phyloP scores from a whole-genome alignment of 768 basidiomycete genomes.

The Suillus cothurnatus region DNA sequence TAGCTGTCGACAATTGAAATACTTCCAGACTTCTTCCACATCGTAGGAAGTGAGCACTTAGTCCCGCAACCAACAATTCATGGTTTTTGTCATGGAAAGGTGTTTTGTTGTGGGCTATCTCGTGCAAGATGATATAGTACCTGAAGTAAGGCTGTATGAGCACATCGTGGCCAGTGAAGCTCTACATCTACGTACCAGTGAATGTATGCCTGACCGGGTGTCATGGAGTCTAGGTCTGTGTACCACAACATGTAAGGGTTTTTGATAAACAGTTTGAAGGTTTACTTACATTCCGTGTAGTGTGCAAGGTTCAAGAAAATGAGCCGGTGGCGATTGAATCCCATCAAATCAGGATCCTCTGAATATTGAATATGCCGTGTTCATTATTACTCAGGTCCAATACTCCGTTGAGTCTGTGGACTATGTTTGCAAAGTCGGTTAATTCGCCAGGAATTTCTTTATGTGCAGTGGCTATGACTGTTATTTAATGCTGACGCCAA shows the following conservation, averaged over 20 bases:
- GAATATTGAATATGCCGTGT: constrained; percentile 6
- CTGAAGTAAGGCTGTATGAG: constrained; percentile 8
- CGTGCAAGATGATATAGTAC: constrained; percentile 31
- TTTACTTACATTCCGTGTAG: constrained; percentile 12
- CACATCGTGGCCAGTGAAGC: neutral
- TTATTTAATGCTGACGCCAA: neutral
- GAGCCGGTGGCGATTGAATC: constrained; percentile 18
- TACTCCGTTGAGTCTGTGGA: constrained; percentile 13
- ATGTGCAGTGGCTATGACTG: neutral
- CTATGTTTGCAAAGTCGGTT: constrained; percentile 9
- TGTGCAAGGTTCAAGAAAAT: constrained; percentile 21
- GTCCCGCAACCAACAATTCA: constrained; percentile 21
- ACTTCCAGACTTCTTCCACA: neutral
- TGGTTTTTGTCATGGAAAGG: constrained; percentile 30
- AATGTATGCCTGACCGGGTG: neutral
- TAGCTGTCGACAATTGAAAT: neutral
- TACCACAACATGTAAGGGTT: neutral
- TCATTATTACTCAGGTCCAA: neutral
- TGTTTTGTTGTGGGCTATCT: constrained; percentile 27
- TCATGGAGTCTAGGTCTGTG: neutral
- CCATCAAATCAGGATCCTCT: constrained; percentile 16
- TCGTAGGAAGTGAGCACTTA: neutral
- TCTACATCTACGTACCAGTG: neutral
- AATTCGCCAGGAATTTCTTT: constrained; percentile 1
- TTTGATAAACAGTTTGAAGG: neutral